These are phyloP conservation scores for Tagetes patula DNA, from an alignment of 129 eudicot species.

Conservation along the genomic window DNA sequence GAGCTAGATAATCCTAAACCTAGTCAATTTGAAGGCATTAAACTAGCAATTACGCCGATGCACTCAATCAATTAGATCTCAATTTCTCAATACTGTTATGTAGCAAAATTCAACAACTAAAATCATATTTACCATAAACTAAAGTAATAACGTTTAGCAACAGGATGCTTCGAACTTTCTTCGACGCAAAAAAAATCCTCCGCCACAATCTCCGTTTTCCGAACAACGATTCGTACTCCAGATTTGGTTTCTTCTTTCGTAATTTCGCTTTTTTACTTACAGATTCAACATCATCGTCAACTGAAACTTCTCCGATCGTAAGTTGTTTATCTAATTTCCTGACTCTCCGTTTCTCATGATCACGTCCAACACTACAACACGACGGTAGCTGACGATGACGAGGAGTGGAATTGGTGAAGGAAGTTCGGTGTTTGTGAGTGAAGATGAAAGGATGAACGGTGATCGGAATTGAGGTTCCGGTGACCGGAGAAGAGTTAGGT, in stretches of 20 bases:
- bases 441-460: slow-evolving; percentile 30
- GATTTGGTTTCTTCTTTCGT: slow-evolving; percentile 12
- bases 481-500: slow-evolving; percentile 1
- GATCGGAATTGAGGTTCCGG: slow-evolving; percentile 29
- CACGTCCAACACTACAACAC: slow-evolving; percentile 27
- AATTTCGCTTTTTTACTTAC: slow-evolving; percentile 14
- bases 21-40: background rate
- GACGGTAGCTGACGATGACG: slow-evolving; percentile 21
- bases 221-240: slow-evolving; percentile 44
- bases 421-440: slow-evolving; percentile 29
- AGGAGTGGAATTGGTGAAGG: slow-evolving; percentile 21
- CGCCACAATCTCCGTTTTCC: slow-evolving; percentile 59
- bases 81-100: background rate
- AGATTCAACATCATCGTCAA: slow-evolving; percentile 15
- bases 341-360: slow-evolving; percentile 29
- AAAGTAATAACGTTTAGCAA: slow-evolving; percentile 71
- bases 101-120: background rate
- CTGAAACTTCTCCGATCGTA: slow-evolving; percentile 30
- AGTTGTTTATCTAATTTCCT: slow-evolving; percentile 14
- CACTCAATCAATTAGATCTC: background rate
- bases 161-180: slow-evolving; percentile 74
- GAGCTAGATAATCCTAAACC: background rate
- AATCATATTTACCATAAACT: slow-evolving; percentile 59
- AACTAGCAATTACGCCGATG: slow-evolving; percentile 10
- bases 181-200: slow-evolving; percentile 56